Base-by-base conservation (phyloP, 2,329 filamentous ascomycete genomes). In the Xylaria sp. region DNA sequence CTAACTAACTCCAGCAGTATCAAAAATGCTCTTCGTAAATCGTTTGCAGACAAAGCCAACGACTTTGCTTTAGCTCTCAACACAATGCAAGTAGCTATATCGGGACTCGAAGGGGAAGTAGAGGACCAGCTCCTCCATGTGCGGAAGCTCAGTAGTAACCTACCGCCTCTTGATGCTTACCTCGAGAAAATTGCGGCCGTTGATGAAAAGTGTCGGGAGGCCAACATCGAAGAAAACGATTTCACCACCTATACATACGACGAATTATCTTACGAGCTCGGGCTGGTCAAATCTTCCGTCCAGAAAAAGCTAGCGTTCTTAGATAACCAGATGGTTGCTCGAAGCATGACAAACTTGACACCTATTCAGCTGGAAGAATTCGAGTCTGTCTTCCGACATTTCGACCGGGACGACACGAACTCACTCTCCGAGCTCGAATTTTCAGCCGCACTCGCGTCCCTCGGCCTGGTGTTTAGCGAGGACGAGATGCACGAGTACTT, bases 171-270 rank as follows among this genome's bases (percentile, higher is more conserved):
- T n/a, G 94, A 97, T 75, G 89, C 92, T 68, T 99, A 97, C 78
- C 87, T 99, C 48, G 90, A 93, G 71, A 92, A 93, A 71, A 97
- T 99, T 77, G 92, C 90, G 15, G 89, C 89, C 11, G 87, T 98
- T 57, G 94, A 97, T 77, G 89, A 89, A 71, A 93, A 97, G 81
- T 99, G 96, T 79, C 88, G 91, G 68, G 95, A 98, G 83, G 96
- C 96, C 70, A 98, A 99, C 79, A 97, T 99, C 72, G 96, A 99
- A 81, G 96, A 99, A 77, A 99, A 99, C 80, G 96, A 99, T 83
- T 98, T 96, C 80, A 99, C 96, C n/a, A 98, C 95, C 9, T 98
- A 98, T 82, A 97, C 95, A 10, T 96, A 98, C 79, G 96, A 99
- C 78, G 96, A 99, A 81, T 87, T 99, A 49, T 90, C 90, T 68